Evolutionary conservation across 306 rosid genomes (phyloP), one percentile per base, ranked within the genome.

Genomic region (Myrica gale): DNA sequence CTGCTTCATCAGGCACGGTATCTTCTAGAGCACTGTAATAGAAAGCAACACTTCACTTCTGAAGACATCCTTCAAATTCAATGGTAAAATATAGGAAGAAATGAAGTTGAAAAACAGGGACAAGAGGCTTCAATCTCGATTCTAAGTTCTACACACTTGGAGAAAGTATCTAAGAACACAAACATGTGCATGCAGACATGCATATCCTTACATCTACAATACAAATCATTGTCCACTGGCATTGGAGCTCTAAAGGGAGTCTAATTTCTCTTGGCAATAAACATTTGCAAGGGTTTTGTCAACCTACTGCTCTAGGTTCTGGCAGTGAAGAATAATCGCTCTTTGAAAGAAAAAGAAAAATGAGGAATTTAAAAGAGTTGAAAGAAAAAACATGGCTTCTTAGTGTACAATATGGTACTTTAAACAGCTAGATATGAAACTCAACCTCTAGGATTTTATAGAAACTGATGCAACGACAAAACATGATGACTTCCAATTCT

Each of bases 11-110:
- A 12, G 97, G 89, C 83, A 79, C 48, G 62, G 84, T 78, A 83
- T 92, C 97, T 83, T 92, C 98, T 83, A 95, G 76, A 62, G 98
- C 96, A 79, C 98, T 92, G 85, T 69, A 79, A 67, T 55, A 37
- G 60, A 73, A 60, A 32, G 73, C 5, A 74, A 47, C 68, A 81
- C 21, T 47, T 65, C 47, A 42, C 19, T 65, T n/a, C 70, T 48
- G 4, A 41, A 41, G 50, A 60, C 19, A 60, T 60, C 20, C n/a
- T 60, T 48, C 45, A 63, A 76, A 68, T 72, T 62, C 71, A 8
- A 32, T 55, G 32, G 46, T 68, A 19, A 83, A 45, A 75, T 39
- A 9, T 52, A 16, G 16, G 43, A 63, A 73, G 60, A 44, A 19
- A 71, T 16, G 4, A 32, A 37, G 67, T 23, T 43, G 26, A n/a